Base-by-base conservation (phyloP, 495 filamentous ascomycete genomes). In the Aspergillus conjunctus region DNA sequence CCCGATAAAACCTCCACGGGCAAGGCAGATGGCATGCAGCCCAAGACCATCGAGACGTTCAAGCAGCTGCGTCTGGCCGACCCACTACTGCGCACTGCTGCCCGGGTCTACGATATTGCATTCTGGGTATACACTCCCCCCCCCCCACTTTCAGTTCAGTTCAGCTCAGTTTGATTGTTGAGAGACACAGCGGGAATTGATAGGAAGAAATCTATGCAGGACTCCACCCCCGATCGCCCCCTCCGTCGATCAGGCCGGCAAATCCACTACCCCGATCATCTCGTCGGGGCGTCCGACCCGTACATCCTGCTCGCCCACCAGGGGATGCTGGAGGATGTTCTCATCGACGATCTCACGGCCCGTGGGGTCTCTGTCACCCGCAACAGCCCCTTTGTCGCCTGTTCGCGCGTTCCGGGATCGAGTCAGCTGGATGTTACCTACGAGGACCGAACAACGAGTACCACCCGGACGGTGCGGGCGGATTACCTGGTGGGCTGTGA, bases 1-100 rank as follows among this genome's bases (percentile, higher is more conserved):
- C 73, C 83, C 6, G 83, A 86, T 65, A 85, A 82, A 46, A 91
- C 88, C 0, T 79, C 83, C 14, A 91, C 89, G 1, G 89, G 89
- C 11, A 86, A 88, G 32, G 89, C 89, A 31, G 90, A 93, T 74
- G 90, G 90, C 37, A 84, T 93, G 56, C 88, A 91, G 60, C 88
- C 88, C 57, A 89, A 89, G 56, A 90, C 90, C 0, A 83, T 92
- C 53, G 90, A 92, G 66, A 85, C 90, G 9, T 78, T 93, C 60
- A 81, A 83, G 51, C 87, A 90, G 69, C 82, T 91, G 71, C 75
- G 85, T 17, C 75, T 91, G n/a, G 84, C 85, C 21, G 85, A 87
- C 54, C 73, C 81, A 4, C 64, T 90, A 37, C 65, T 90, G 45
- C 79, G 80, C 54, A 82, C 83, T 60, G 87, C 82, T 4, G 87